Conservation (phyloP, 352 stramenopile genomes). For the Globisporangium echinulatum region DNA sequence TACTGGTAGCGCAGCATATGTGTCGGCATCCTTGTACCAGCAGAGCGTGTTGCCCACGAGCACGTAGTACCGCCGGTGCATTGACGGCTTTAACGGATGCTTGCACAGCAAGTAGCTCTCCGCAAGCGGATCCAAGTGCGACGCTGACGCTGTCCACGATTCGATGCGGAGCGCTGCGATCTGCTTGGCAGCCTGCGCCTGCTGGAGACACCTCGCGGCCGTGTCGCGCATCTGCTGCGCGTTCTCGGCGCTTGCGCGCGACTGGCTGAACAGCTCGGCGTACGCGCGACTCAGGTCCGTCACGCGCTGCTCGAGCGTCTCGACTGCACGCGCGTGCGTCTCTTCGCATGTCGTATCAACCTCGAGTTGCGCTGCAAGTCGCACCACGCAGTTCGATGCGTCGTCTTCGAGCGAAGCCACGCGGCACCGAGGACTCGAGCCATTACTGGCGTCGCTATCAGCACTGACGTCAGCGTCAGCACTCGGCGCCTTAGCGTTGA, state of each 20-base stretch:
- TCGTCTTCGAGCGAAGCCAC: not conserved
- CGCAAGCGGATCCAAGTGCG: constrained; percentile 57
- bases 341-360: constrained; percentile 43
- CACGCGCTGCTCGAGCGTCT: constrained; percentile 20
- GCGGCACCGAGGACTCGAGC: constrained; percentile 2
- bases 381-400: constrained; percentile 20
- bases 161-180: constrained; percentile 35
- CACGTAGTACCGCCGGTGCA: constrained; percentile 78
- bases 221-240: constrained; percentile 33
- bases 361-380: constrained; percentile 51
- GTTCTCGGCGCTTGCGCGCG: constrained; percentile 28
- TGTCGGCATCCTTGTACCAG: constrained; percentile 73
- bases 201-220: constrained; percentile 38
- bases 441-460: not conserved
- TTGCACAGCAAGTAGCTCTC: constrained; percentile 72
- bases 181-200: constrained; percentile 56
- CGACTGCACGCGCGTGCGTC: constrained; percentile 27
- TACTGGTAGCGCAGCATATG: constrained; percentile 38
- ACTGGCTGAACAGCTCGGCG: constrained; percentile 19
- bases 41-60: constrained; percentile 72
- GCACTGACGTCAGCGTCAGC: constrained; percentile 13
- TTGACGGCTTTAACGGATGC: constrained; percentile 46
- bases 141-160: constrained; percentile 52
- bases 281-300: constrained; percentile 17
- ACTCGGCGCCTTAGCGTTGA: constrained; percentile 5